Base-by-base conservation (phyloP, 208 protist genomes). In the Vickermania ingenoplastis region DNA sequence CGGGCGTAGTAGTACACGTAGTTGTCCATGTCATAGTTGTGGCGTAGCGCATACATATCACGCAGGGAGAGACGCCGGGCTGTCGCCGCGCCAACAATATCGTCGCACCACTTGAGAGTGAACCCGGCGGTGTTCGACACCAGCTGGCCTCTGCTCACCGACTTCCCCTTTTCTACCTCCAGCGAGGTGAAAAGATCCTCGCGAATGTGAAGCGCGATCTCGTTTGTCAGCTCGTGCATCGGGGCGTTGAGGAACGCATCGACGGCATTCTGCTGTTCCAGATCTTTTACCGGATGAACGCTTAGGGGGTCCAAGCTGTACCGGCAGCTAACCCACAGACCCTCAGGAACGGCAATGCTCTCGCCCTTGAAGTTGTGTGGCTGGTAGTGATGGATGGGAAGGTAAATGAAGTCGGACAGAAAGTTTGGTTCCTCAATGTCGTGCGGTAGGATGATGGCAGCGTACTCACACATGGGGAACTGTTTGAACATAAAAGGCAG, bases 21-120 rank as follows among this genome's bases (percentile, higher is more conserved):
- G 53, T 60, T 71, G 65, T 95, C 89, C n/a, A 95, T 25, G 60
- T 91, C 81, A 63, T 92, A 95, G 73, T 93, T 92, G 53, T 71
- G 68, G 26, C 86, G 80, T 3, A 95, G 66, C n/a, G 75, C 77
- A 61, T 95, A 91, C 78, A 92, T 75, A 50, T 93, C 89, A 0
- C 54, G 21, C 24, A 82, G 59, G 5, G 71, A 71, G 27, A 92
- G 49, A 24, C 58, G 57, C 45, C 83, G 77, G 57, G 78, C 67
- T 2, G 81, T 80, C 2, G 80, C 74, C 21, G 91, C 60, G 52
- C 86, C 89, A 3, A 88, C 71, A 30, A 89, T 57, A 31, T 64
- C 61, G 1, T 65, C 13, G 2, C 48, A 41, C 62, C 70, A 71
- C 17, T 53, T 56, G 17, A 85, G 61, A 1, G 61, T 55, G 51